A percentile compares a stretch with the other conserved stretches of the same genome.
These are phyloP conservation scores for Coelastrella sp. DNA, from an alignment of 139 green algal genomes.

Conservation along the genomic window DNA sequence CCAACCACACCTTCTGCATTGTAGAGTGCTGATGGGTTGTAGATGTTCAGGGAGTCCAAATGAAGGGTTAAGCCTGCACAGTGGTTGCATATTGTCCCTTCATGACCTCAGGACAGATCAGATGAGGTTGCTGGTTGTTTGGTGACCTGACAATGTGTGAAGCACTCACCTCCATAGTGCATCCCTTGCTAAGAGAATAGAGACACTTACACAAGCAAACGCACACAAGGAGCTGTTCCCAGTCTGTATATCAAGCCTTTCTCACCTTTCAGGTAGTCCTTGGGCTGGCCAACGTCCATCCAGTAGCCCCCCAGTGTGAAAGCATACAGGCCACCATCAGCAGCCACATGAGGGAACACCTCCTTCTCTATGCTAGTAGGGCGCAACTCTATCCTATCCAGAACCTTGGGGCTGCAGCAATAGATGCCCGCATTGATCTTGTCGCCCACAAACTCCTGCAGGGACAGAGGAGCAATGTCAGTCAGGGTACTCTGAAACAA, in stretches of 20 bases:
- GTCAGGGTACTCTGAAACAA: not conserved
- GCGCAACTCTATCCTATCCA: conserved; percentile 93
- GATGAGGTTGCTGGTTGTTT: too few species aligned
- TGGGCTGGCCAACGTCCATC: conserved; percentile 99
- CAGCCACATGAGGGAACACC: conserved; percentile 93
- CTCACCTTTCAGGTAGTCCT: conserved; percentile 87
- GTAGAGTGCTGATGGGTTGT: conserved; percentile 66
- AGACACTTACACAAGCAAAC: too few species aligned
- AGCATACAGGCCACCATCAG: conserved; percentile 87
- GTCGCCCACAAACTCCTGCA: conserved; percentile 97
- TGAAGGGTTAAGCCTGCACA: conserved; percentile 89
- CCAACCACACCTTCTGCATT: conserved; percentile 66
- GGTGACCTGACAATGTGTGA: too few species aligned
- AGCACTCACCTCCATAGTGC: too few species aligned
- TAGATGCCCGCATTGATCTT: conserved; percentile 99
- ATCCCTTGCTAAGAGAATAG: too few species aligned
- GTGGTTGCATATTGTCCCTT: too few species aligned
- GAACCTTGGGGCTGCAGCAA: conserved; percentile 82
- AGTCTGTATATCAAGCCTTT: too few species aligned
- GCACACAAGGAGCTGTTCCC: too few species aligned
- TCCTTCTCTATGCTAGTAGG: conserved; percentile 97
- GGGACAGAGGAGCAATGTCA: not conserved
- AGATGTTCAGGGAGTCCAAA: conserved; percentile 80
- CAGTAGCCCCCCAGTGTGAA: conserved; percentile 95
- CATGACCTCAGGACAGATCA: too few species aligned